Base-by-base conservation (phyloP, 2,329 filamentous ascomycete genomes). In the Sporothrix euskadiensis region DNA sequence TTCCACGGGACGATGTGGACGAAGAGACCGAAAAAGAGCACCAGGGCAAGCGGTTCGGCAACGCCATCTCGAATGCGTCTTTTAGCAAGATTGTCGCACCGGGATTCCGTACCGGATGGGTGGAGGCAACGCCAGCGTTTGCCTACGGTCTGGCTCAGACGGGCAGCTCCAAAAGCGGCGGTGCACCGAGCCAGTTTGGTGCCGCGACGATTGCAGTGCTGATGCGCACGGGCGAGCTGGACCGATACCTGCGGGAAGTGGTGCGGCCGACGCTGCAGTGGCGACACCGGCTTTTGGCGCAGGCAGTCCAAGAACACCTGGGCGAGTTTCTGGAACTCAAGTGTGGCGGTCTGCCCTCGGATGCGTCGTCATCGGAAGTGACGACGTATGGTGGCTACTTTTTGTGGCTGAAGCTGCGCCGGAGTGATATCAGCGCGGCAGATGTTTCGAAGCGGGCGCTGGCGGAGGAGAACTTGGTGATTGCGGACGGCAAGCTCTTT, bases 1-100 rank as follows among this genome's bases (percentile, higher is more conserved):
- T 94, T 9, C 88, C 87, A 0, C 80, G 79, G 12, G 49, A 77
- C 0, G 79, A 81, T 54, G 79, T 83, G 49, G 75, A 68, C 12
- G 84, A 84, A 22, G 83, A 90, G 0, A 85, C 88, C 44, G 87
- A 76, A 0, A 49, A 9, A 22, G 26, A 47, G 35, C 1, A 5
- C 19, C 4, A 44, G 3, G 26, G 32, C 70, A 32, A 32, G 3
- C 77, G 78, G 41, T 97, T 95, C 79, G 94, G 95, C 12, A 91
- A 98, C 80, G 88, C 89, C 10, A 85, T 94, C 49, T 94, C 92
- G 78, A 98, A 98, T 80, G 94, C 92, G 30, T 94, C 91, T 7
- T 98, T 98, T 81, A 93, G 90, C 80, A 99, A 99, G 81, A 89
- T 98, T 52, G 87, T 90, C 39, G 94, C 89, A 0, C 94, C 95